Evolutionary conservation across 225 moss, liverwort and hornwort genomes (phyloP).

Genomic region (Neckera pumila): DNA sequence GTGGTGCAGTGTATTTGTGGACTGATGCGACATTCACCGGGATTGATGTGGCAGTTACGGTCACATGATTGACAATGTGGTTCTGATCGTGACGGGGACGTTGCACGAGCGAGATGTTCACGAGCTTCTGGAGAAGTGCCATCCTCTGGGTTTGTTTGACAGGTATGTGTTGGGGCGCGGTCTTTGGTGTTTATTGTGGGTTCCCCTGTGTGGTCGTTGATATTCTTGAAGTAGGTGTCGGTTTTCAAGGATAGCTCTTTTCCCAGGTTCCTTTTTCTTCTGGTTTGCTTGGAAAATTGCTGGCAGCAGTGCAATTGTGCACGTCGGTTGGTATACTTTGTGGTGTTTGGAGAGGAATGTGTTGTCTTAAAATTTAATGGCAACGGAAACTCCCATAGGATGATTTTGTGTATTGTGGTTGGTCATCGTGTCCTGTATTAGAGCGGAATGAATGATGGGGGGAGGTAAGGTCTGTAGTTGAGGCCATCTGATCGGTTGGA

Average conservation of each 20-base stretch:
- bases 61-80: slow-evolving; percentile 99
- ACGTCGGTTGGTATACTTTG: neutral
- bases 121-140: slow-evolving; percentile 95
- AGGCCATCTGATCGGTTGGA: neutral
- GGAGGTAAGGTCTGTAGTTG: neutral
- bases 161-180: slow-evolving; percentile 24
- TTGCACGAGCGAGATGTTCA: slow-evolving; percentile 94
- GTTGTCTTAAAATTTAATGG: neutral
- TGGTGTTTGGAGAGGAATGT: neutral
- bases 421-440: too few relatives aligned
- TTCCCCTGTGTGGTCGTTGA: neutral
- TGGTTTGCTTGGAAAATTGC: neutral
- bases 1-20: neutral
- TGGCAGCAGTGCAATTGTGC: neutral
- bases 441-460: neutral
- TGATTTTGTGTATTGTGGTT: neutral
- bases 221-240: neutral
- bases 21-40: neutral
- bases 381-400: neutral
- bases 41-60: slow-evolving; percentile 62
- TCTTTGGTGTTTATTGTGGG: neutral
- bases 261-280: neutral
- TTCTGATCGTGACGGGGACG: slow-evolving; percentile 95
- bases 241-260: neutral
- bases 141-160: slow-evolving; percentile 99